Evolutionary conservation across 495 filamentous ascomycete species (phyloP).

Genomic region (Podospora fimiseda): DNA sequence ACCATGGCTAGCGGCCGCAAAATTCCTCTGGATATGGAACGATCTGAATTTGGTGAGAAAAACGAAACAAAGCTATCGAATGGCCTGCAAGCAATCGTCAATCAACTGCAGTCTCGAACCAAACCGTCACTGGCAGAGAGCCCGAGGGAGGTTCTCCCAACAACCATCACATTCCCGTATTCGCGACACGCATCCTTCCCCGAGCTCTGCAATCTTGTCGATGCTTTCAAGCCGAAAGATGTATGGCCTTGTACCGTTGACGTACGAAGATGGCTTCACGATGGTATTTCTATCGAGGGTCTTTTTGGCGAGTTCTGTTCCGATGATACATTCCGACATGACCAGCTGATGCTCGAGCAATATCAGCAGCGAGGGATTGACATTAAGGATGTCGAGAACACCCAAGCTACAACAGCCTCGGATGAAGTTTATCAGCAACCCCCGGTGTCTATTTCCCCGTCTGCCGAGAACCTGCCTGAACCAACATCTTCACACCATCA

Average conservation of each 20-base stretch:
- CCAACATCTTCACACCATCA: not conserved
- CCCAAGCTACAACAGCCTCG: constrained; percentile 19
- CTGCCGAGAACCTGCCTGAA: not conserved
- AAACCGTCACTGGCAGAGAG: constrained; percentile 1
- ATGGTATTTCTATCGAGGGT: constrained; percentile 51
- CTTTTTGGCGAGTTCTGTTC: constrained; percentile 71
- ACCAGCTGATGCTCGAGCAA: constrained; percentile 49
- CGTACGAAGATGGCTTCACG: constrained; percentile 49
- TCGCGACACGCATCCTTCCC: constrained; percentile 83
- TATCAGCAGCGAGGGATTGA: not conserved
- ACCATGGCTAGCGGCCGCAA: constrained; percentile 24
- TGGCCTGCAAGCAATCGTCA: constrained; percentile 26
- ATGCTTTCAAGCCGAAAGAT: constrained; percentile 64
- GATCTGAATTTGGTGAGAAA: constrained; percentile 13
- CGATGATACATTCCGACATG: constrained; percentile 55
- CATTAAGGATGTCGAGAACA: constrained; percentile 3
- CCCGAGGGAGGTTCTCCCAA: constrained; percentile 27
- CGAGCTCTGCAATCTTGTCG: constrained; percentile 68
- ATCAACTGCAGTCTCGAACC: constrained; percentile 19
- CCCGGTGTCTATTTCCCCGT: not conserved
- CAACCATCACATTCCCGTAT: constrained; percentile 64
- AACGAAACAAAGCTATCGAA: constrained; percentile 20
- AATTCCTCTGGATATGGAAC: constrained; percentile 29
- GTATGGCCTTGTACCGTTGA: constrained; percentile 81
- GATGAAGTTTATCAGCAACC: not conserved